Conservation (phyloP, 352 stramenopile genomes). For the Blastocystis sp. region DNA sequence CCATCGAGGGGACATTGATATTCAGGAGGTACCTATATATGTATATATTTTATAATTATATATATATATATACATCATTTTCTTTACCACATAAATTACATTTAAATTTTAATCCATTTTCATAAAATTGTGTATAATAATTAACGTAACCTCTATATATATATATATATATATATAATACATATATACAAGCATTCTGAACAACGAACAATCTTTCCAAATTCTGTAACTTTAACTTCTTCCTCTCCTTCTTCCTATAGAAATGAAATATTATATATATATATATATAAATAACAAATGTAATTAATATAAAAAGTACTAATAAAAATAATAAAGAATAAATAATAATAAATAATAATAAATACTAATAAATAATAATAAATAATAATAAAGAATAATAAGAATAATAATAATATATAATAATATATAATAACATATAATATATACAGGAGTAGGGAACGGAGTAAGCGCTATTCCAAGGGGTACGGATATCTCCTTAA, state of each 20-base stretch:
- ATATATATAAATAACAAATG: too few species aligned
- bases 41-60: too few species aligned
- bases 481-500: conserved; percentile 15
- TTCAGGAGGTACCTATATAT: too few species aligned
- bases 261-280: too few species aligned
- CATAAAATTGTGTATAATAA: conserved; percentile 1
- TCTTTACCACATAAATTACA: conserved; percentile 24
- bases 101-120: not conserved
- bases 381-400: too few species aligned
- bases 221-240: not conserved
- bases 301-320: too few species aligned
- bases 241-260: not conserved
- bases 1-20: conserved; percentile 12
- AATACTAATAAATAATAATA: too few species aligned
- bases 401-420: too few species aligned
- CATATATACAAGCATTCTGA: not conserved
- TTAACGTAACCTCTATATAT: conserved; percentile 24
- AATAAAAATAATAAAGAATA: too few species aligned
- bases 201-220: conserved; percentile 12
- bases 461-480: conserved; percentile 13
- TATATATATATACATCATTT: not conserved
- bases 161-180: not conserved
- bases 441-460: conserved; percentile 8
- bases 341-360: too few species aligned
- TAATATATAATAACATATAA: not conserved